phyloP scores from a whole-genome alignment of 495 filamentous ascomycete genomes.

The Talaromyces liani region DNA sequence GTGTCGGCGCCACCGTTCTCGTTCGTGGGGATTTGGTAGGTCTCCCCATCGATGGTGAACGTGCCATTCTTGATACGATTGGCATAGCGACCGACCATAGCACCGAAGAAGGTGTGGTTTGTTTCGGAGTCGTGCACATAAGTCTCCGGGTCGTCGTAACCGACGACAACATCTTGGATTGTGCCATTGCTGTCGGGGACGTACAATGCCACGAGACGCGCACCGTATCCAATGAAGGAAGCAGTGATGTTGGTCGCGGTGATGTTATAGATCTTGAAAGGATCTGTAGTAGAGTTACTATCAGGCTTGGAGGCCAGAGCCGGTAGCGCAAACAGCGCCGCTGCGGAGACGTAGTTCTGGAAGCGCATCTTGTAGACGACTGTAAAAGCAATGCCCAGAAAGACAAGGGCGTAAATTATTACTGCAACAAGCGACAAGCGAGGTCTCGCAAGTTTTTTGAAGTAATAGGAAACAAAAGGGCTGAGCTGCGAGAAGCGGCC shows the following conservation, averaged over 20 bases:
- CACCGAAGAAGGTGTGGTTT: conserved; percentile 68
- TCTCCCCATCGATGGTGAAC: conserved; percentile 60
- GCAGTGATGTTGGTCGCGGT: conserved; percentile 63
- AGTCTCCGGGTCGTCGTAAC: conserved; percentile 69
- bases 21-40: conserved; percentile 61
- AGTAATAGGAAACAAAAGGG: neutral
- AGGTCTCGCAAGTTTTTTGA: conserved; percentile 18
- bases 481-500: conserved; percentile 3
- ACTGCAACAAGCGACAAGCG: conserved; percentile 25
- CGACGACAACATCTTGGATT: conserved; percentile 61
- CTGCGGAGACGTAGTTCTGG: conserved; percentile 24
- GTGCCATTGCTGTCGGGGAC: conserved; percentile 63
- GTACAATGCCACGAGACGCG: conserved; percentile 64
- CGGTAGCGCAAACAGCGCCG: conserved; percentile 29
- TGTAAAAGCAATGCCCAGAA: conserved; percentile 20
- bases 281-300: conserved; percentile 17
- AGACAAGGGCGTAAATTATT: conserved; percentile 23
- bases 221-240: conserved; percentile 72
- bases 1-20: conserved; percentile 66
- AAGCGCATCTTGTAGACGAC: conserved; percentile 36
- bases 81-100: conserved; percentile 73
- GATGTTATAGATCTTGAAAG: conserved; percentile 63
- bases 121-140: conserved; percentile 59
- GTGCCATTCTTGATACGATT: conserved; percentile 84
- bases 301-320: conserved; percentile 14